Evolutionary conservation across 148 eudicot species (phyloP), one percentile per base, ranked within the genome.

Genomic region (Bassia scoparia): DNA sequence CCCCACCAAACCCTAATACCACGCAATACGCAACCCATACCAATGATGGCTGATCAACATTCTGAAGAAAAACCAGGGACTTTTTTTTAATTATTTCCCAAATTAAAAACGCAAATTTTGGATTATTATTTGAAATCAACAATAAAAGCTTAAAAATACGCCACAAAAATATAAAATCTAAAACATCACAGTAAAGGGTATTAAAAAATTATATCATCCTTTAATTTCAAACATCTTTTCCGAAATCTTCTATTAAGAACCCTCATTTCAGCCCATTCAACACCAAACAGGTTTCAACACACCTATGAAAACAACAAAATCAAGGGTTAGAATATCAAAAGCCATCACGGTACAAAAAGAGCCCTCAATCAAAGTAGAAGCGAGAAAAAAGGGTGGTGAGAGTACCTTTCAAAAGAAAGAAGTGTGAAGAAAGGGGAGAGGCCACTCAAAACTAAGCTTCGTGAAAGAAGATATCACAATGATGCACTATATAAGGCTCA

Each of bases 241-340:
- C n/a, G n/a, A 70, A 64, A 64, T 73, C 69, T 75, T 77, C 37
- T n/a, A 72, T 76, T 71, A n/a, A n/a, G 78, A 46, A 62, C 83
- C 84, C n/a, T n/a, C 87, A 87, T 87, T 63, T 78, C 26, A 20
- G 75, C n/a, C n/a, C n/a, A n/a, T 70, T 77, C 70, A 69, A 27
- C 56, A 53, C 31, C 50, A 17, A 71, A 24, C 44, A 44, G 15
- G n/a, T 64, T 35, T 71, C 67, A 29, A 41, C 34, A 55, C 16
- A 54, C 69, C 69, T 66, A 33, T 3, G 2, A 59, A 27, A 71
- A n/a, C 58, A n/a, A n/a, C n/a, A 35, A 9, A 41, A 41, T 56
- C 37, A 59, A 13, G 33, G 20, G 9, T 24, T 18, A 23, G 5
- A 5, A 66, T 11, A 66, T 43, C 34, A 37, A 70, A 35, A 7